Base-by-base conservation (phyloP, 495 filamentous ascomycete genomes). In the Melanomma pulvis-pyrius region DNA sequence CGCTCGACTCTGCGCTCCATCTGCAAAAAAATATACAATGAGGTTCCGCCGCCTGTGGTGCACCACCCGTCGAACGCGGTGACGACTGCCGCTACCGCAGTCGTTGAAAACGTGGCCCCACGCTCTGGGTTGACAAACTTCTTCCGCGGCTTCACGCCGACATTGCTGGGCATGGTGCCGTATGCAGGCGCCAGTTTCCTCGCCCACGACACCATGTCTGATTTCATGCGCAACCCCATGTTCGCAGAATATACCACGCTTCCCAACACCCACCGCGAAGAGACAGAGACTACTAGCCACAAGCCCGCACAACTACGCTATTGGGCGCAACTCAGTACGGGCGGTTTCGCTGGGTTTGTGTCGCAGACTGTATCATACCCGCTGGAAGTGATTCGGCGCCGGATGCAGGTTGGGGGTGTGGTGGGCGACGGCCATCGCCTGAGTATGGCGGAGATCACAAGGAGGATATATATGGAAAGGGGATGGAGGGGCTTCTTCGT, bases 111-210 rank as follows among this genome's bases (percentile, higher is more conserved):
- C 9, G 76, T 77, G 9, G 81, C 84, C 0, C 87, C 90, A 0
- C 81, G 81, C 29, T 82, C 82, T 11, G 93, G 96, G 0, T 72
- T 97, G 0, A 76, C 85, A 46, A 98, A 98, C 76, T 98, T 98
- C 77, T 98, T 96, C 75, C 88, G 94, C 32, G 94, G 94, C 15
- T 98, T 98, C 75, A 87, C 86, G 0, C 88, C 93, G 0, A 98
- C 94, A 0, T 74, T 98, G 15, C 78, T 91, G 39, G 94, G 94
- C 50, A 98, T 98, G 93, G 74, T 98, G 15, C 94, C 94, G 2
- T 98, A 98, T 71, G 94, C 96, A 15, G 94, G 94, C 53, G 86
- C 96, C 72, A 97, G 93, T n/a, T 98, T 98, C 81, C 84, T 98
- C 32, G 96, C 92, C 0, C 94, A 98, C 76, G 94, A 98, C 73